phyloP scores from a whole-genome alignment of 2,329 filamentous ascomycete species.

The Xylaria sp. region DNA sequence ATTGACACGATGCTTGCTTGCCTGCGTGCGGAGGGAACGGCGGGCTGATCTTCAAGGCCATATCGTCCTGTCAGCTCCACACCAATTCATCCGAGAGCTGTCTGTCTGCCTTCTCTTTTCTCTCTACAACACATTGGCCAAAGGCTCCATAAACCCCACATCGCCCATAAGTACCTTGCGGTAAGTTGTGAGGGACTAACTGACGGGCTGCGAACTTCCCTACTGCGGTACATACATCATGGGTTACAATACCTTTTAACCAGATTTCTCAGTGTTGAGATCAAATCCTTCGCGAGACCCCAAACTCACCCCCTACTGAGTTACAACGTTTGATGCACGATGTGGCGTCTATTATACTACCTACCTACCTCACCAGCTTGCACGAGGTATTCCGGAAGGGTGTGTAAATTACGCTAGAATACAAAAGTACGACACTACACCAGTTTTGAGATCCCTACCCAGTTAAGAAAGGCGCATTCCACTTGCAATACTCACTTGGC shows the following conservation, averaged over 20 bases:
- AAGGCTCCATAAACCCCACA: slow-evolving; percentile 4
- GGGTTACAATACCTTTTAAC: too few relatives aligned
- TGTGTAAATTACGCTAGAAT: background rate
- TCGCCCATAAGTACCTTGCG: background rate
- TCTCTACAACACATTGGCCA: background rate
- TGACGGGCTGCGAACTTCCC: background rate
- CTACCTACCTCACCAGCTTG: background rate
- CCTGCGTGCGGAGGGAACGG: background rate
- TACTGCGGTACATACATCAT: too few relatives aligned
- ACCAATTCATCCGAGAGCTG: slow-evolving; percentile 19
- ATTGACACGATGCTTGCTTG: slow-evolving; percentile 4
- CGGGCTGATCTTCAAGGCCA: background rate
- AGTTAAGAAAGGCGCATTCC: too few relatives aligned
- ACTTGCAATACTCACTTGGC: too few relatives aligned
- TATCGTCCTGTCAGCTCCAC: slow-evolving; percentile 14
- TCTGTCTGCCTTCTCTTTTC: background rate
- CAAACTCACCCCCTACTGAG: too few relatives aligned
- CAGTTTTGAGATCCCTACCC: background rate
- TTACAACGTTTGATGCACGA: background rate
- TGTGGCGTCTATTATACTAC: background rate
- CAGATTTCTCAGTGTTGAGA: too few relatives aligned
- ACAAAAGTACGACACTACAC: background rate
- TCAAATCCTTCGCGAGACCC: background rate
- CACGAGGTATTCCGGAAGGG: background rate
- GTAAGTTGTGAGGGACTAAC: background rate